These are phyloP conservation scores for Volutella citrinella DNA, from an alignment of 2,329 filamentous ascomycete species.

Conservation along the genomic window DNA sequence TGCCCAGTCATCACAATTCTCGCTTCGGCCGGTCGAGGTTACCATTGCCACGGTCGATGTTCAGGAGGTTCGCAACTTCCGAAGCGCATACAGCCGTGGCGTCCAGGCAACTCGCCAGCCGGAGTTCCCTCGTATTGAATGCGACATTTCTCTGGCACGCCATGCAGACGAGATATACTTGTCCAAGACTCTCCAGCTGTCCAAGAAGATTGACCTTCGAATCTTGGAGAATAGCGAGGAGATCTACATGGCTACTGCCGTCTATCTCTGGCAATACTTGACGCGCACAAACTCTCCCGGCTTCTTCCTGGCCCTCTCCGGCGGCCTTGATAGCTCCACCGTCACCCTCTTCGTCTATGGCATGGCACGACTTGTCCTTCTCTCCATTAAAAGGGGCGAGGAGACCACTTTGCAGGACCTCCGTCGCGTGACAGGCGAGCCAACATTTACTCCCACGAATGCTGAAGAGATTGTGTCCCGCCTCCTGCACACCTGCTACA, in stretches of 20 bases:
- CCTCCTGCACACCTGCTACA: conserved; percentile 44
- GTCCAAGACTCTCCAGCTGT: no score
- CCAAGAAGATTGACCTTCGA: conserved; percentile 10
- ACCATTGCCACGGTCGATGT: conserved; percentile 64
- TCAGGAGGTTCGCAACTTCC: conserved; percentile 65
- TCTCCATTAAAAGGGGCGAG: conserved; percentile 43
- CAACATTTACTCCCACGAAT: conserved; percentile 46
- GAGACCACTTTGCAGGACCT: conserved; percentile 23
- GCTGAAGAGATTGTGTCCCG: conserved; percentile 54
- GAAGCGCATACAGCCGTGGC: conserved; percentile 53
- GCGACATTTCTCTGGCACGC: conserved; percentile 22
- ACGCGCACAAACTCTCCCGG: conserved; percentile 46
- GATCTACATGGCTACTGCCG: conserved; percentile 26
- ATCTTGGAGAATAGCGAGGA: conserved; percentile 30
- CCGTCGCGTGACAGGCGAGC: conserved; percentile 20
- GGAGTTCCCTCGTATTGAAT: conserved; percentile 29
- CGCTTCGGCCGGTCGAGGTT: conserved; percentile 63
- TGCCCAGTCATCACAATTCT: conserved; percentile 63
- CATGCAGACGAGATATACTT: conserved; percentile 24
- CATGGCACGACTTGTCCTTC: conserved; percentile 55
- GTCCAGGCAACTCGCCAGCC: conserved; percentile 51
- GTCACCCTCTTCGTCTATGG: conserved; percentile 33
- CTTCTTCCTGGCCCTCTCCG: conserved; percentile 50
- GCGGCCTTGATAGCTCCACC: conserved; percentile 26
- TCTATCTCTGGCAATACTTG: conserved; percentile 44